phyloP scores from a whole-genome alignment of 768 basidiomycete species.

The Xanthoconium stramineum region DNA sequence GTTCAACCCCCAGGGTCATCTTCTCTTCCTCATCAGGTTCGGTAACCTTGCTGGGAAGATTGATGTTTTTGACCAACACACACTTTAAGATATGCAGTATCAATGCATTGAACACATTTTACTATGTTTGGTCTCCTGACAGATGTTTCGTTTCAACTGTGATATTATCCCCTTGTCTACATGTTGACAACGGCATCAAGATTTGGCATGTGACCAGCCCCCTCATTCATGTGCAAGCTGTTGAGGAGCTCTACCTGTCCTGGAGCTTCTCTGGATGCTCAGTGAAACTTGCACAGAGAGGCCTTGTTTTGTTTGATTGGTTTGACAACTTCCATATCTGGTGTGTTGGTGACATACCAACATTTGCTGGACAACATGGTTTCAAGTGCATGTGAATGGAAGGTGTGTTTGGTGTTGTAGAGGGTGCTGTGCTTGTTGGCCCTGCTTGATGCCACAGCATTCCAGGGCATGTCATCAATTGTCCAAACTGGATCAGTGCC shows the following conservation, averaged over 20 bases:
- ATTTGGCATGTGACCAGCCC: constrained; percentile 91
- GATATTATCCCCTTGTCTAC: constrained; percentile 89
- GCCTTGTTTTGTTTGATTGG: constrained; percentile 70
- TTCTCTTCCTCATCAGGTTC: constrained; percentile 90
- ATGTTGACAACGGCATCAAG: constrained; percentile 97
- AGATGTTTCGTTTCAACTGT: constrained; percentile 92
- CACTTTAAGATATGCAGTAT: constrained; percentile 76
- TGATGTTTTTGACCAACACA: constrained; percentile 87
- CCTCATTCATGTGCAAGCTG: constrained; percentile 74
- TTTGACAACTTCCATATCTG: constrained; percentile 84
- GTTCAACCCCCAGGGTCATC: constrained; percentile 91
- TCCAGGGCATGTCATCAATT: not conserved
- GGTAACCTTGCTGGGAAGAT: constrained; percentile 95
- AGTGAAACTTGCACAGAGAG: no score
- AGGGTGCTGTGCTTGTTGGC: constrained; percentile 12
- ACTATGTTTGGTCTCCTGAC: constrained; percentile 94
- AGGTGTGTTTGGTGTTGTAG: constrained; percentile 22
- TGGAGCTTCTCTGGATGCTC: no score
- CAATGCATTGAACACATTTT: constrained; percentile 89
- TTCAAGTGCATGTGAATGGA: constrained; percentile 15
- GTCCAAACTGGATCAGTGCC: not conserved
- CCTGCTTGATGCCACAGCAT: constrained; percentile 22
- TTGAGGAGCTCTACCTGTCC: constrained; percentile 89
- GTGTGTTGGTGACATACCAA: constrained; percentile 41
- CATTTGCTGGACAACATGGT: not conserved